Conservation (phyloP, 163 green algal species). For the Chlorella variabilis region DNA sequence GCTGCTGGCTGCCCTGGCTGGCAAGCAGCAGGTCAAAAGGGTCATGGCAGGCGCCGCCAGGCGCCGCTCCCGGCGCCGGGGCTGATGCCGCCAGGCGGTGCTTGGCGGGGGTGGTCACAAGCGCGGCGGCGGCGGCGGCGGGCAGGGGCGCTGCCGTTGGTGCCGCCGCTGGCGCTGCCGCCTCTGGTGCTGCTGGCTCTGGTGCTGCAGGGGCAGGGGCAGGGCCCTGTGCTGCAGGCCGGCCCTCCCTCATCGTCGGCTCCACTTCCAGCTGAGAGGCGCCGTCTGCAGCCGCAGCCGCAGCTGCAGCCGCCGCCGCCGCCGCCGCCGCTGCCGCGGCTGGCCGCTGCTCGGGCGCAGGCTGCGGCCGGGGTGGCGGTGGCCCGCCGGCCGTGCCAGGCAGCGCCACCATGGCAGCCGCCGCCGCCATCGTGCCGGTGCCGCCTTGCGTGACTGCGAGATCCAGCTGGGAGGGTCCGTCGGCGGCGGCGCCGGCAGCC, state of each 20-base stretch:
- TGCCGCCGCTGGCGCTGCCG: not conserved
- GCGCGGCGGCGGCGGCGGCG: too few species aligned
- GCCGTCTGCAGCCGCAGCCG: not conserved
- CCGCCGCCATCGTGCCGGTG: not conserved
- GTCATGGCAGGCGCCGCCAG: not conserved
- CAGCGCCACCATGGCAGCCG: constrained; percentile 1
- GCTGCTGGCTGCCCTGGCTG: constrained; percentile 20
- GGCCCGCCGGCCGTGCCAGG: too few species aligned
- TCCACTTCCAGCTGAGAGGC: constrained; percentile 12
- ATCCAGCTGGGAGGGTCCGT: constrained; percentile 31
- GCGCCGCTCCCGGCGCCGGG: too few species aligned
- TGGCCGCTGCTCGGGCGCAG: not conserved
- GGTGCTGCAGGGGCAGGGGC: not conserved
- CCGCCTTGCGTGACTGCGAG: not conserved
- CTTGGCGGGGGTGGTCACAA: not conserved
- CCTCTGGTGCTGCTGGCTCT: not conserved
- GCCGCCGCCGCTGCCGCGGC: not conserved
- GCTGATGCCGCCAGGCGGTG: not conserved
- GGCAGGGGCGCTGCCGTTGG: too few species aligned
- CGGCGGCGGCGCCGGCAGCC: not conserved
- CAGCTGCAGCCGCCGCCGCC: not conserved
- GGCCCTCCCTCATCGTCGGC: not conserved
- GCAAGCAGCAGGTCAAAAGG: constrained; percentile 18
- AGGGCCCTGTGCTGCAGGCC: too few species aligned
- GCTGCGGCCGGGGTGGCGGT: not conserved